Conservation (phyloP, 139 green algal species). For the Diplosphaera chodatii region DNA sequence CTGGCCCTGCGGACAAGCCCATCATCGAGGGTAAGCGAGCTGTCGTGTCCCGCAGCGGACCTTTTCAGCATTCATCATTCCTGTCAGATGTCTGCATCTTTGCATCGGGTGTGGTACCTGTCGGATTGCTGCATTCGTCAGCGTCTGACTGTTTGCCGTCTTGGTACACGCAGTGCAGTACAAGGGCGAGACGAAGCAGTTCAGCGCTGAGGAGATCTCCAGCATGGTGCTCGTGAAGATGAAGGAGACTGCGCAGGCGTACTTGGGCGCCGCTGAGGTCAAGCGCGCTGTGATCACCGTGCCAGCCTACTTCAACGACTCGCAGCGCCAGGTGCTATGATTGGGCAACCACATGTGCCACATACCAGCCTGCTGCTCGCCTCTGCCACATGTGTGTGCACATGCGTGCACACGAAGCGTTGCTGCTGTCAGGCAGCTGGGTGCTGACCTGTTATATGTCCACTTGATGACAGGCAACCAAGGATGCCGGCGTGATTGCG, state of each 20-base stretch:
- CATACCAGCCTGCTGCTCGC: too few species aligned
- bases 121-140: too few species aligned
- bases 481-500: constrained; percentile 86
- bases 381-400: too few species aligned
- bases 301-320: constrained; percentile 99
- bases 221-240: constrained; percentile 98
- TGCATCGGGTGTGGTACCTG: too few species aligned
- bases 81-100: too few species aligned
- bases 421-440: too few species aligned
- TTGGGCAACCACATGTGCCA: too few species aligned
- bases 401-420: too few species aligned
- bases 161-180: constrained; percentile 67
- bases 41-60: too few species aligned
- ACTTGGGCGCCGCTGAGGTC: constrained; percentile 64
- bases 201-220: constrained; percentile 92
- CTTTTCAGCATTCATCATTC: too few species aligned
- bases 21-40: constrained; percentile 58
- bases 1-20: constrained; percentile 78
- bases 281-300: constrained; percentile 96
- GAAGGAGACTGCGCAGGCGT: constrained; percentile 88
- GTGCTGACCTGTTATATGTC: too few species aligned
- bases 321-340: constrained; percentile 72
- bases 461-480: constrained; percentile 31
- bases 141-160: too few species aligned
- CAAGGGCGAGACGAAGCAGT: constrained; percentile 91